Conservation (phyloP, 1,284 basidiomycete species). For the Ustilago sp. region DNA sequence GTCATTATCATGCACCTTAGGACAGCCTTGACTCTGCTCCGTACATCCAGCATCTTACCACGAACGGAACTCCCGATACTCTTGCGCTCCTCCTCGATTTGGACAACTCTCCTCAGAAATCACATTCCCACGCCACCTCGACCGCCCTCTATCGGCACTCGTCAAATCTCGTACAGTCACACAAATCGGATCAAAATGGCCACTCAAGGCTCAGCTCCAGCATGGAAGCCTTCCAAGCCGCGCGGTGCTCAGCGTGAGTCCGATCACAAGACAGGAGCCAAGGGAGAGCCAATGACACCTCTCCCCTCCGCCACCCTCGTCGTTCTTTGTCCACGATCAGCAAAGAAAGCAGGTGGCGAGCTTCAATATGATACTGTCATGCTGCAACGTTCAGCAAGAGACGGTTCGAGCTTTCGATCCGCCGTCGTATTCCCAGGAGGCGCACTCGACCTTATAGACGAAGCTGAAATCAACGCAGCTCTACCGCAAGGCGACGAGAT, state of each 20-base stretch:
- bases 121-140: conserved; percentile 22
- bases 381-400: conserved; percentile 57
- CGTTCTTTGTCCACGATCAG: conserved; percentile 55
- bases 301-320: conserved; percentile 61
- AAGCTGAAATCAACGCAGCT: conserved; percentile 40
- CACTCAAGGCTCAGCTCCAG: conserved; percentile 13
- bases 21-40: conserved; percentile 19
- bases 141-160: not conserved
- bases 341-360: conserved; percentile 1
- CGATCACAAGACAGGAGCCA: conserved; percentile 55
- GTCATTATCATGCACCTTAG: conserved; percentile 27
- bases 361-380: conserved; percentile 53
- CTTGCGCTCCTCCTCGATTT: not conserved
- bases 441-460: conserved; percentile 57
- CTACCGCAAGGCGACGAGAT: conserved; percentile 5
- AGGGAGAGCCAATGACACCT: conserved; percentile 63
- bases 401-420: conserved; percentile 60
- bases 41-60: conserved; percentile 3
- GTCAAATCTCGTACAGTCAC: conserved; percentile 24
- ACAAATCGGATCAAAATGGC: conserved; percentile 28
- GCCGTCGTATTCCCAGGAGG: conserved; percentile 66
- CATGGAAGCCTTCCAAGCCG: conserved; percentile 48
- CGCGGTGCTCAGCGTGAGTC: conserved; percentile 45
- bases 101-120: not conserved
- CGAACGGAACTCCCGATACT: conserved; percentile 20